Base-by-base conservation (phyloP, 163 green algal genomes). In the Trebouxia gelatinosa region DNA sequence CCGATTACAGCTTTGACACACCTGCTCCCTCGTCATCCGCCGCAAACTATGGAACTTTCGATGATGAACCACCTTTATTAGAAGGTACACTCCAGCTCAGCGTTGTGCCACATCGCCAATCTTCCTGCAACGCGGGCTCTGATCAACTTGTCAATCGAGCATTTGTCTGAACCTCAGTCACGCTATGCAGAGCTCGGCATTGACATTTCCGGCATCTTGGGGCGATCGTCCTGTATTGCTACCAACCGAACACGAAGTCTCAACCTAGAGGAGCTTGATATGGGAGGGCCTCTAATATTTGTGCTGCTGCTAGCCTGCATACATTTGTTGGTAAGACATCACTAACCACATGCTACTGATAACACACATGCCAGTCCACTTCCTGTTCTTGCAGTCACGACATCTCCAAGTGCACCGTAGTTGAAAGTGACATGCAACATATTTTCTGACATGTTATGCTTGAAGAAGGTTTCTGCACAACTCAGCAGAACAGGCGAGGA, bases 231-330 rank as follows among this genome's bases (percentile, higher is more conserved):
- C 3, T 86, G 85, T 31, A 87, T 97, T 21, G 75, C 97, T 29
- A 82, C 90, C 11, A 87, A 90, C 61, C 83, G 88, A 29, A 84
- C 92, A 57, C 78, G 81, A 34, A 82, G 82, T 0, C 62, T 82
- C 26, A 72, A 86, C 28, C 72, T 94, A 28, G 89, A 94, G 21
- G 88, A 93, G 9, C 76, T 96, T n/a, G 94, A 98, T 77, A 85
- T 98, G 82, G 92, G 92, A 6, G 94, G 94, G 0, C 91, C 94
- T 0, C 81, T 98, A 0, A 76, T 97, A 2, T 96, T 95, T 54
- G 86, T 92, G 35, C 75, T 91, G 23, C 23, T 91, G 26, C 81
- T 98, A 37, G 92, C 84, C 7, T 78, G 87, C 2, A 83, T 94
- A 23, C 93, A 97, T 77, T 80, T 97, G 35, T 80, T 98, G 87